Base-by-base conservation (phyloP, 805 yeast genomes). In the Teunomyces panamensis region DNA sequence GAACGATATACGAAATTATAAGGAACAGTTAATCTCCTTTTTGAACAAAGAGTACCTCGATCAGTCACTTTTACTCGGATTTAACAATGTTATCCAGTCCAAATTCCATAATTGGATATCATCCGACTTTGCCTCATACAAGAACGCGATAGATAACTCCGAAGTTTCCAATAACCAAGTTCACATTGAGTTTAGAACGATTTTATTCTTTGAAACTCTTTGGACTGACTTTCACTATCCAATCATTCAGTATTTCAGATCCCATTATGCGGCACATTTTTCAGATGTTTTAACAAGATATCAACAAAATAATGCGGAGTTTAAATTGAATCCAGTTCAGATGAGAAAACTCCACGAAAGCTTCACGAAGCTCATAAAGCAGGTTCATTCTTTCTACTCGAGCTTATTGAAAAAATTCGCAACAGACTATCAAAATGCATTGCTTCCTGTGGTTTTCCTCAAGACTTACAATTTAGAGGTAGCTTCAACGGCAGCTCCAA, bases 151-250 rank as follows among this genome's bases (percentile, higher is more conserved):
- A 11, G 51, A 50, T 24, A 14, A 29, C 20, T 10, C 34, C 9
- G 35, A 33, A 62, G 5, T 63, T 55, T 35, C 10, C 41, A 39
- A 43, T 34, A 45, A 45, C 27, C 67, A 63, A 44, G 42, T 61
- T n/a, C 48, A 52, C 34, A 58, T 60, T 2, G 62, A 78, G 5
- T 69, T 85, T 49, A 55, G 49, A 4, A 69, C 74, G 42, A 63
- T 67, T 26, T 57, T 58, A 13, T 60, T 56, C 41, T 53, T 73
- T 14, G 85, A 81, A 44, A 55, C 61, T 4, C 62, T 81, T 16
- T 85, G 90, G 90, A 59, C 70, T 29, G 79, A 80, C 4, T 73
- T 85, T 52, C 85, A 82, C 54, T 81, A 82, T 55, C 89, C 89
- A 1, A 76, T 81, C 2, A 73, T 84, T 50, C 83, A 81, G 54